Conservation (phyloP, 2,329 filamentous ascomycete genomes). For the Pyricularia pennisetigena region DNA sequence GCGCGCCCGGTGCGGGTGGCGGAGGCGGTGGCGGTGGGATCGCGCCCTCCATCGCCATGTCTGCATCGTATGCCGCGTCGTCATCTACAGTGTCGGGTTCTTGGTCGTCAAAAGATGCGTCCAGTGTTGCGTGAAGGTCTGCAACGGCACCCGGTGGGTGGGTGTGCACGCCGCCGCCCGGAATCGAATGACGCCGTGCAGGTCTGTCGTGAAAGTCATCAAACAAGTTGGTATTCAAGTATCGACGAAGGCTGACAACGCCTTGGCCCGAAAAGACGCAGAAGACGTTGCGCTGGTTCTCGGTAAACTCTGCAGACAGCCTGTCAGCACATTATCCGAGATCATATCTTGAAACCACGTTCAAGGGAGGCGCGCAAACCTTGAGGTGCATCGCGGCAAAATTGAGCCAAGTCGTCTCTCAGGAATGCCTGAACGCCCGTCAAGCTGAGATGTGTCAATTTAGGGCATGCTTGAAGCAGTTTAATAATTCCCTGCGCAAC, state of each 20-base stretch:
- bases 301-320: slow-evolving; percentile 65
- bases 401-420: slow-evolving; percentile 70
- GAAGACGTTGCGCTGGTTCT: slow-evolving; percentile 90
- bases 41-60: slow-evolving; percentile 24
- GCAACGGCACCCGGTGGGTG: not conserved
- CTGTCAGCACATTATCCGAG: not conserved
- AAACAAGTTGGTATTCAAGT: slow-evolving; percentile 55
- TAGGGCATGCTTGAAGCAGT: slow-evolving; percentile 81
- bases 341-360: not conserved
- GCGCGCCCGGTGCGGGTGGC: not conserved
- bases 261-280: slow-evolving; percentile 92
- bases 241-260: slow-evolving; percentile 66
- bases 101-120: slow-evolving; percentile 27
- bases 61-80: slow-evolving; percentile 31
- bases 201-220: slow-evolving; percentile 28
- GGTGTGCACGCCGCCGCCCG: slow-evolving; percentile 5
- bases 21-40: not conserved
- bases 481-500: slow-evolving; percentile 68
- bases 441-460: slow-evolving; percentile 86
- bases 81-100: slow-evolving; percentile 28
- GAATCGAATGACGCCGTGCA: slow-evolving; percentile 8
- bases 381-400: slow-evolving; percentile 75
- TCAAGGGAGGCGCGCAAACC: slow-evolving; percentile 34
- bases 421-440: slow-evolving; percentile 91
- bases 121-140: slow-evolving; percentile 10